Base-by-base conservation (phyloP, 1,284 basidiomycete species). In the Leccinum fuscescens region DNA sequence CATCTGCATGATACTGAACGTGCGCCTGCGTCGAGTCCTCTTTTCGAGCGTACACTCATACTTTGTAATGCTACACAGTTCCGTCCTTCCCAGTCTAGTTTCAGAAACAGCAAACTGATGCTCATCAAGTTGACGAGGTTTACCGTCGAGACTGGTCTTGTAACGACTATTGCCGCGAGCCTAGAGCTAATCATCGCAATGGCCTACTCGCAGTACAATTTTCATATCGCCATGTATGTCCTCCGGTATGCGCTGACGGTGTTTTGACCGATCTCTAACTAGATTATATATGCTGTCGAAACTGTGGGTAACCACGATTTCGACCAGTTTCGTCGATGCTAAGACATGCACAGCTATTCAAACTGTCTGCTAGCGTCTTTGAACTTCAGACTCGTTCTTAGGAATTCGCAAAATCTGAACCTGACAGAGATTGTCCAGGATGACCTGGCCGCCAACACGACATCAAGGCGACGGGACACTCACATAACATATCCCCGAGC, bases 221-320 rank as follows among this genome's bases (percentile, higher is more conserved):
- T 59, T 44, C 61, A 65, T 27, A 3, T 57, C 39, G 64, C 64
- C 8, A 22, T 63, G 64, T 65, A 57, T 37, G 64, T 60, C 27
- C 39, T 9, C 12, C 42, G 24, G 22, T 6, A 29, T 17, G 14
- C 4, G 9, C 42, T 33, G 29, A 17, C 3, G 15, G 20, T 12
- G 3, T 49, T 3, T 12, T 24, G 17, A 49, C 61, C 15, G 15
- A 51, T 35, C 27, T 12, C 7, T 17, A 3, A 5, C 14, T 15
- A 62, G 57, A 17, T 64, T 64, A 35, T 61, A 51, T 39, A 33
- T 33, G 1, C 50, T 58, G n/a, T 66, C 65, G 20, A 66, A 66
- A 37, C 57, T 66, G 62, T 61, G 24, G 29, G 29, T 31, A 31
- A 31, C 29, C 29, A 31, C 9, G 29, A 31, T 31, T 31, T 31